Evolutionary conservation across 352 stramenopile genomes (phyloP).

Genomic region (Pythium sp.): DNA sequence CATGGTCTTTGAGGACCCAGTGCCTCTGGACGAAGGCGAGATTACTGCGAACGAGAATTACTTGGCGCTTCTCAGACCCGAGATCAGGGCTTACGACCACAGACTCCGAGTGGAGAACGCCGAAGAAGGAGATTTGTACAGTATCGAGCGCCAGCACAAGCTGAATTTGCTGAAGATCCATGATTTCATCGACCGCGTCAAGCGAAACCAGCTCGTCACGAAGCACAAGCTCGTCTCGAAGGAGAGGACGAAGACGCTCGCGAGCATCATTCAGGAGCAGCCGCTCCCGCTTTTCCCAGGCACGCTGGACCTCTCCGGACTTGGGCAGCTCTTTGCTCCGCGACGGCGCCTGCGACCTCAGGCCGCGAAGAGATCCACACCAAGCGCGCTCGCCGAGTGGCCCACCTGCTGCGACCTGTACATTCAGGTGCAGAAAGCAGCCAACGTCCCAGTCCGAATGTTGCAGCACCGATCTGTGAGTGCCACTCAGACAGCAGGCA

Average conservation of each 20-base stretch:
- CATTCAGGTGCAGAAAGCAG: constrained; percentile 77
- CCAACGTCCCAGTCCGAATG: constrained; percentile 69
- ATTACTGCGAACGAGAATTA: constrained; percentile 56
- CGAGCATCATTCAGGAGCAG: constrained; percentile 83
- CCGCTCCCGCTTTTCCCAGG: constrained; percentile 74
- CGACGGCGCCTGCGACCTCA: constrained; percentile 49
- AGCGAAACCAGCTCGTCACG: constrained; percentile 24
- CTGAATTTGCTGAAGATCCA: constrained; percentile 49
- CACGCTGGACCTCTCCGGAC: constrained; percentile 53
- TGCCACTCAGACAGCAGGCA: constrained; percentile 9
- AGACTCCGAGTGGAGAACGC: constrained; percentile 41
- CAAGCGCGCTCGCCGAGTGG: constrained; percentile 42
- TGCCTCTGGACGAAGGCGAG: constrained; percentile 64
- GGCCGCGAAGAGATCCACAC: constrained; percentile 22
- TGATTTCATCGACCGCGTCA: constrained; percentile 64
- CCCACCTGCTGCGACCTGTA: constrained; percentile 71
- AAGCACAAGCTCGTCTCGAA: constrained; percentile 11
- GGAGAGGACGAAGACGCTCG: constrained; percentile 32
- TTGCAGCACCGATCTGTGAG: constrained; percentile 16
- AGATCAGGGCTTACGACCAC: constrained; percentile 58
- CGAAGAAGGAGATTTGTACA: constrained; percentile 28
- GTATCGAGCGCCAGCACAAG: constrained; percentile 46
- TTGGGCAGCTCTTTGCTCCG: constrained; percentile 55
- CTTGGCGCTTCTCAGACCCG: constrained; percentile 57
- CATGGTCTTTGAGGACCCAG: constrained; percentile 52